These are phyloP conservation scores for Haplosporangium gracile DNA, from an alignment of 192 early-diverging fungal species.

Conservation along the genomic window DNA sequence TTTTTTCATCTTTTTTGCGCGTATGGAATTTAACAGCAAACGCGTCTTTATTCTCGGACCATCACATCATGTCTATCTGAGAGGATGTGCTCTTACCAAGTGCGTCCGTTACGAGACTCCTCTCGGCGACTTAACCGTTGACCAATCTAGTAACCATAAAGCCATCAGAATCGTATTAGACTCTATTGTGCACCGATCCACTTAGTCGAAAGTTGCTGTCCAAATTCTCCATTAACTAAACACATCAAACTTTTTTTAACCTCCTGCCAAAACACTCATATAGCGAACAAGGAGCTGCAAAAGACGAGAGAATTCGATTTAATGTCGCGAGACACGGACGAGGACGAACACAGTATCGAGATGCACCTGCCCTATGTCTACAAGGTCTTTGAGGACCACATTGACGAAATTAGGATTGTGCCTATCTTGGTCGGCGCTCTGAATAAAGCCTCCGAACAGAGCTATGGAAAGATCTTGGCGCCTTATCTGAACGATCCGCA, in stretches of 20 bases:
- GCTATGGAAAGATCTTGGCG: conserved; percentile 81
- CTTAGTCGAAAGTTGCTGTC: too few species aligned
- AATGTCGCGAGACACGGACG: conserved; percentile 81
- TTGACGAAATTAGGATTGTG: conserved; percentile 76
- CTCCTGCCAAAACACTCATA: background rate
- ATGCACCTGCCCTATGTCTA: conserved; percentile 96
- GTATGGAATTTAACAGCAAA: conserved; percentile 57
- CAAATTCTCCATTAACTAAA: too few species aligned
- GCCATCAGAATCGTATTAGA: background rate
- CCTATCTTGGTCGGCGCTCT: conserved; percentile 92
- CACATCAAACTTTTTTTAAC: background rate
- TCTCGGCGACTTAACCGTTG: conserved; percentile 84
- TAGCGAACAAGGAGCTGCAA: conserved; percentile 75
- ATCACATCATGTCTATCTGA: conserved; percentile 89
- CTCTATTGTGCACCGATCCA: background rate
- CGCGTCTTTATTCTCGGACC: conserved; percentile 95
- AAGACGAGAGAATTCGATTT: conserved; percentile 73
- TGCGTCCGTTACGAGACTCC: conserved; percentile 88
- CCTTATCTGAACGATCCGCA: conserved; percentile 77
- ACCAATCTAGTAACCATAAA: conserved; percentile 66
- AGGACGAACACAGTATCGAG: conserved; percentile 97
- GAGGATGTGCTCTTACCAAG: conserved; percentile 82
- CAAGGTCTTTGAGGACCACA: conserved; percentile 79
- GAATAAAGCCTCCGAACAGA: conserved; percentile 65
- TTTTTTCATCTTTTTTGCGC: background rate